Conservation (phyloP, 257 asterid species). For the Hygrophila difformis region DNA sequence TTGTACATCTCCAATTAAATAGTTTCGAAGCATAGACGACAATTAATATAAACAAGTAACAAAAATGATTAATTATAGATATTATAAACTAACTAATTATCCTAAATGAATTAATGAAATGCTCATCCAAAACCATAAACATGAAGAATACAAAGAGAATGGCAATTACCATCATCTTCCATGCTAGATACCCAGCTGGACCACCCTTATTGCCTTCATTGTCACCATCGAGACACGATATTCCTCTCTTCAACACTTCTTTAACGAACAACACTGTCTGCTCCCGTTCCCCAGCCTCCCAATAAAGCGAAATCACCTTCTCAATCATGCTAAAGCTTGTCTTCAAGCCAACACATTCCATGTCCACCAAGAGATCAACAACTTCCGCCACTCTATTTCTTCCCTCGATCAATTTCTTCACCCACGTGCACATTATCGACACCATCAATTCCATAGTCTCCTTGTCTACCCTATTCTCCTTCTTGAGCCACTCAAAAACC, state of each 20-base stretch:
- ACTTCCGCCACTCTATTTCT: slow-evolving; percentile 61
- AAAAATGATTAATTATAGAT: no score
- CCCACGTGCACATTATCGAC: slow-evolving; percentile 91
- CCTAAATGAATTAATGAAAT: background rate
- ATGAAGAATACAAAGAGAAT: background rate
- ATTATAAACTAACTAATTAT: background rate
- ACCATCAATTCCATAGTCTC: slow-evolving; percentile 97
- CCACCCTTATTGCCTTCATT: slow-evolving; percentile 63
- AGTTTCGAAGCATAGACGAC: no score
- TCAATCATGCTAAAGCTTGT: slow-evolving; percentile 83
- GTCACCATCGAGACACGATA: slow-evolving; percentile 35
- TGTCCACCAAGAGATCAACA: slow-evolving; percentile 80
- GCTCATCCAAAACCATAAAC: slow-evolving; percentile 6
- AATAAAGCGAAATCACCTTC: slow-evolving; percentile 81
- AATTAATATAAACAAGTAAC: no score
- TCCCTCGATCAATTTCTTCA: slow-evolving; percentile 69
- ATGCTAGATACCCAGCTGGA: slow-evolving; percentile 87
- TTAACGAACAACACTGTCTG: slow-evolving; percentile 53
- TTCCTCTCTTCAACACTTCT: slow-evolving; percentile 72
- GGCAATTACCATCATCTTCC: slow-evolving; percentile 94
- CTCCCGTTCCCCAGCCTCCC: slow-evolving; percentile 73
- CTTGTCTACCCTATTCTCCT: slow-evolving; percentile 90
- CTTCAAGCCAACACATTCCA: slow-evolving; percentile 91
- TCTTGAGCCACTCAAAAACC: slow-evolving; percentile 92
- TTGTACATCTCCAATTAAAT: no score